Base-by-base conservation (phyloP, 192 early-diverging fungal genomes). In the Obelidium mucronatum region DNA sequence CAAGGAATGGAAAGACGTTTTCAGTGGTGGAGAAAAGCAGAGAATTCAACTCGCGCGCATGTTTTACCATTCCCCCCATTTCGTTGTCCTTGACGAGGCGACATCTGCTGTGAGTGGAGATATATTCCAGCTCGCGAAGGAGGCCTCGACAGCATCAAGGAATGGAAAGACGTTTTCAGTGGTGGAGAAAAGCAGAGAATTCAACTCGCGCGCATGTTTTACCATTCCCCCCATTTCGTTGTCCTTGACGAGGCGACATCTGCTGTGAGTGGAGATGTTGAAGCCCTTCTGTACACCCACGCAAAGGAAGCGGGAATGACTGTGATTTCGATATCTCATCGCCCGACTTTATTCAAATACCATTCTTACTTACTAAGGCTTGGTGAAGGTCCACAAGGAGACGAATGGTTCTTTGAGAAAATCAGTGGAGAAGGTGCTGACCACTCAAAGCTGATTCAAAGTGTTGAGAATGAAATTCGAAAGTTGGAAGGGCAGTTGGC, bases 81-180 rank as follows among this genome's bases (percentile, higher is more conserved):
- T 92, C 83, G 98, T 96, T 51, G 96, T 99, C 81, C 84, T 99
- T 78, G 97, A 99, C 78, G 97, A 99, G 86, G 95, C 94, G 79
- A 95, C 94, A 0, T 89, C 87, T 54, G 91, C 98, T n/a, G 96
- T 99, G 34, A n/a, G n/a, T n/a, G n/a, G n/a, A n/a, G n/a, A n/a
- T 87, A 91, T 77, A 90, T 99, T 40, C 80, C 81, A 40, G 84
- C 59, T 1, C 75, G 87, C 26, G 82, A 92, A 81, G 91, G 82
- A 68, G 88, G 89, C 35, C 89, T 72, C 78, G 90, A 83, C 77
- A 85, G 72, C 67, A 82, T 75, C 74, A 90, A 81, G 67, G 83
- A 82, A 70, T 86, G 85, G 85, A 92, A 91, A 64, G 92, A 96
- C 79, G 95, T 94, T 24, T 86, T 99, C 26, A 92, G 95, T 24